These are phyloP conservation scores for Starmera dryadoides DNA, from an alignment of 805 yeast genomes.

Conservation along the genomic window DNA sequence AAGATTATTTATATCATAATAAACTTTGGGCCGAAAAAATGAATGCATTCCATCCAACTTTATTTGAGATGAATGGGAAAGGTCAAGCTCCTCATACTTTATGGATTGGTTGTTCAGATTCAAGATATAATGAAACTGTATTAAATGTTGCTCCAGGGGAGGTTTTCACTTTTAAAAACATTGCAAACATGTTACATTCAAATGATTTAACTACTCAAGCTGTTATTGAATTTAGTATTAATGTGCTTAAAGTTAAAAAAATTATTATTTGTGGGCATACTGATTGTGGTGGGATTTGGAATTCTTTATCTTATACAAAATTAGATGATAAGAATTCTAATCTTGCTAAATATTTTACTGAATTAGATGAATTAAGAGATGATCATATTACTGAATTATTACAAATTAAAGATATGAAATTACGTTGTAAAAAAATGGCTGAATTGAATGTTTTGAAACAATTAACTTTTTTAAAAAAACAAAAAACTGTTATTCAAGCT, in stretches of 20 bases:
- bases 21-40: conserved; percentile 34
- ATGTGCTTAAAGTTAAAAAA: conserved; percentile 72
- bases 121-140: conserved; percentile 78
- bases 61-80: conserved; percentile 42
- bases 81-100: conserved; percentile 92
- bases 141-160: conserved; percentile 85
- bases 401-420: conserved; percentile 40
- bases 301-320: conserved; percentile 57
- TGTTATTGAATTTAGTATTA: conserved; percentile 82
- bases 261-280: conserved; percentile 90
- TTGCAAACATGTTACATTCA: conserved; percentile 67
- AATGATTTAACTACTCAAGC: conserved; percentile 70
- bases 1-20: conserved; percentile 44
- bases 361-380: conserved; percentile 61
- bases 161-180: conserved; percentile 80
- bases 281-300: conserved; percentile 91
- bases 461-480: conserved; percentile 52
- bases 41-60: conserved; percentile 17
- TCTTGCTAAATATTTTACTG: conserved; percentile 41
- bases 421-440: conserved; percentile 53
- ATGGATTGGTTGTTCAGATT: conserved; percentile 93
- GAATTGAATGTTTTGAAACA: conserved; percentile 74
- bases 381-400: conserved; percentile 45
- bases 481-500: conserved; percentile 57
- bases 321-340: conserved; percentile 48